Percentiles rank a stretch among this genome's conserved stretches.
Evolutionary conservation across 306 rosid genomes (phyloP).

Genomic region (Inga laurina): DNA sequence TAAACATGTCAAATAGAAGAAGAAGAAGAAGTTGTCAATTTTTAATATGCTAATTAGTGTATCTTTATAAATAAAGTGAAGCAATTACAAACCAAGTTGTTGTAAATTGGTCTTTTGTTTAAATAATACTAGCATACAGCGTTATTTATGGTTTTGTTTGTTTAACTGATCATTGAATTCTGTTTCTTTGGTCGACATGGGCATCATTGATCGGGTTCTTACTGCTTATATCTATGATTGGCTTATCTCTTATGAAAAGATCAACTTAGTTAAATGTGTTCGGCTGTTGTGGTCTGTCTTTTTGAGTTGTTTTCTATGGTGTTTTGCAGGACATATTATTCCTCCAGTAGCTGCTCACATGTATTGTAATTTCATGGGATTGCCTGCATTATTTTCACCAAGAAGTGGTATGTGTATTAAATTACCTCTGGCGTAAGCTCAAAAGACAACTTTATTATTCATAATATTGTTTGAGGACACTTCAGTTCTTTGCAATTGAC

Average conservation of each 20-base stretch:
- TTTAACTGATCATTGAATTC: conserved; percentile 22
- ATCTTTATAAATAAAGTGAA: background rate
- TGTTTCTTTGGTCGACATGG: conserved; percentile 1
- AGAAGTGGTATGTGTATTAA: conserved; percentile 58
- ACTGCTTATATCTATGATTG: conserved; percentile 13
- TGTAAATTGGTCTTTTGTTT: conserved; percentile 21
- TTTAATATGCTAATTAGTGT: no score
- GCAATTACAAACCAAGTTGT: background rate
- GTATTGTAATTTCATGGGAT: conserved; percentile 91
- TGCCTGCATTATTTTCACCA: conserved; percentile 61
- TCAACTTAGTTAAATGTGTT: background rate
- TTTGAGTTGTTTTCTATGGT: conserved; percentile 17
- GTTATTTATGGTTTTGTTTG: conserved; percentile 12
- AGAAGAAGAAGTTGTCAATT: no score
- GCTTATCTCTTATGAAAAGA: background rate
- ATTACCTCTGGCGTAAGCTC: conserved; percentile 13
- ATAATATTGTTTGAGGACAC: background rate
- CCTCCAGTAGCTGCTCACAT: conserved; percentile 83
- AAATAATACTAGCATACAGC: background rate
- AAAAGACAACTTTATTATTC: background rate
- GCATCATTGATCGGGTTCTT: background rate
- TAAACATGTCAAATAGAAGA: background rate
- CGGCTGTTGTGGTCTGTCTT: conserved; percentile 1
- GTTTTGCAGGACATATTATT: conserved; percentile 77
- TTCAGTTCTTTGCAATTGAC: background rate